These are phyloP conservation scores for Pichia nakasei DNA, from an alignment of 805 yeast species.

Conservation along the genomic window DNA sequence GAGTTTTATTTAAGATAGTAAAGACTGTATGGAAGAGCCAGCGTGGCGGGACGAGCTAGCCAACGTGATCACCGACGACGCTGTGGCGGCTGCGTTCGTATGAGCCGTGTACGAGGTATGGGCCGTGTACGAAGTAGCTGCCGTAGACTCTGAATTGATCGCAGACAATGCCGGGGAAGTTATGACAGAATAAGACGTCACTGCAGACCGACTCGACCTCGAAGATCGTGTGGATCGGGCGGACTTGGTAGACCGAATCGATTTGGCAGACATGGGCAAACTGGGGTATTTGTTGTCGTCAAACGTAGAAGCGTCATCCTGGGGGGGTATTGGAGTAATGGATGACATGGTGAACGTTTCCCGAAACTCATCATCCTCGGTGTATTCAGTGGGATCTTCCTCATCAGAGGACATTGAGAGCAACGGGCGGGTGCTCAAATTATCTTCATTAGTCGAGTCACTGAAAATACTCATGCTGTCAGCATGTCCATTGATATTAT, in stretches of 20 bases:
- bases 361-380: not conserved
- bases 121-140: not conserved
- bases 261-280: not conserved
- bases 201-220: not conserved
- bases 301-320: too few relatives aligned
- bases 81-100: not conserved
- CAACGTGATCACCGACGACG: slow-evolving; percentile 5
- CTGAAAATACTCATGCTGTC: slow-evolving; percentile 5
- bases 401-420: slow-evolving; percentile 28
- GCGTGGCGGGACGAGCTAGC: slow-evolving; percentile 8
- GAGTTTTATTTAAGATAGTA: not conserved
- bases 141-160: not conserved
- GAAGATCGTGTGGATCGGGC: not conserved
- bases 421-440: slow-evolving; percentile 37
- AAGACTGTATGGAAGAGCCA: not conserved
- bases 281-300: not conserved
- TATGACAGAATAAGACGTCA: not conserved
- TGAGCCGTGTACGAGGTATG: not conserved
- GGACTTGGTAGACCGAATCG: not conserved
- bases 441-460: slow-evolving; percentile 13
- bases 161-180: slow-evolving; percentile 9
- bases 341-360: not conserved
- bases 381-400: slow-evolving; percentile 3
- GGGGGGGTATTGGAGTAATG: not conserved
- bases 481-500: not conserved